These are phyloP conservation scores for Trapa incisa DNA, from an alignment of 345 rosid species.

Conservation along the genomic window DNA sequence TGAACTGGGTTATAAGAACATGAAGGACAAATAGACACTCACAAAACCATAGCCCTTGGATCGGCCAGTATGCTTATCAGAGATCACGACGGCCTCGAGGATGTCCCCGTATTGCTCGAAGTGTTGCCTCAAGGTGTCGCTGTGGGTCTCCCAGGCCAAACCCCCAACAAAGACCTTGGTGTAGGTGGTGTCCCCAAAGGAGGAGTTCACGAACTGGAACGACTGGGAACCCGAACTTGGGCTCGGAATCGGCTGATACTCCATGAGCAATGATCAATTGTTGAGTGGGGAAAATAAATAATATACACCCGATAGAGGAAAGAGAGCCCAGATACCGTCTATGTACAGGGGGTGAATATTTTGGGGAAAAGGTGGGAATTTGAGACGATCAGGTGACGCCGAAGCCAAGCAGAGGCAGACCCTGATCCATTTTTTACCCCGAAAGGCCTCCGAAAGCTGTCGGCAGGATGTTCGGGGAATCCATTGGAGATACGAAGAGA, in stretches of 20 bases:
- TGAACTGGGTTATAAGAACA: background rate
- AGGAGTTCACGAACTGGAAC: slow-evolving; percentile 59
- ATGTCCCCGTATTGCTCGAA: slow-evolving; percentile 85
- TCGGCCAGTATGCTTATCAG: slow-evolving; percentile 90
- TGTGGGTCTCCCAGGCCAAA: slow-evolving; percentile 90
- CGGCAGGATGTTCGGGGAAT: slow-evolving; percentile 1
- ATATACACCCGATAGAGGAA: background rate
- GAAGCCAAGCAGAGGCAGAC: background rate
- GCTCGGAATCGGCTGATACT: slow-evolving; percentile 48
- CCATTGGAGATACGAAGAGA: background rate
- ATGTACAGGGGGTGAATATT: background rate
- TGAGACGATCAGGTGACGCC: slow-evolving; percentile 8
- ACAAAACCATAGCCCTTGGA: slow-evolving; percentile 99
- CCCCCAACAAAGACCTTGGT: slow-evolving; percentile 91
- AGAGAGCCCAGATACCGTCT: background rate
- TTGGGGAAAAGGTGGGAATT: slow-evolving; percentile 1
- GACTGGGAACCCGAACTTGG: slow-evolving; percentile 36
- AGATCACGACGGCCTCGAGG: slow-evolving; percentile 90
- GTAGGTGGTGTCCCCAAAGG: slow-evolving; percentile 88
- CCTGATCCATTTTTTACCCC: slow-evolving; percentile 3
- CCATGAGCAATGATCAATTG: slow-evolving; percentile 19
- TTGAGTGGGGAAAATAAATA: background rate
- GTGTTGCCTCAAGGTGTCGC: slow-evolving; percentile 82
- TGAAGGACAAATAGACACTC: slow-evolving; percentile 27
- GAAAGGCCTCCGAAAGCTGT: background rate